phyloP scores from a whole-genome alignment of 352 stramenopile species.

The Phytophthora sp. region DNA sequence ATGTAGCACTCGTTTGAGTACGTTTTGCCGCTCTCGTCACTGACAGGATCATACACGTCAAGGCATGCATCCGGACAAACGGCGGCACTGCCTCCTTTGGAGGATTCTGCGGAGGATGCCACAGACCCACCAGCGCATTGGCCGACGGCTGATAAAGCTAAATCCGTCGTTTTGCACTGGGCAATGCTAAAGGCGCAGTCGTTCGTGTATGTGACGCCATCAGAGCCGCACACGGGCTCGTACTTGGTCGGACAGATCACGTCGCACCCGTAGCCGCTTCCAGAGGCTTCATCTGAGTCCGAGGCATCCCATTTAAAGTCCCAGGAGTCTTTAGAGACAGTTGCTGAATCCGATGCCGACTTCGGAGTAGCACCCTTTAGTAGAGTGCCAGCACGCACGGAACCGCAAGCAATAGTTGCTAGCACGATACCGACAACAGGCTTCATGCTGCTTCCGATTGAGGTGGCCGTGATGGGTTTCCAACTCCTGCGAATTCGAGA shows the following conservation, averaged over 20 bases:
- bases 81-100: constrained; percentile 3
- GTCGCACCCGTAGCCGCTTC: constrained; percentile 18
- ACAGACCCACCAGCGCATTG: constrained; percentile 18
- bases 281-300: constrained; percentile 8
- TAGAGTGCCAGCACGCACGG: not conserved
- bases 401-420: constrained; percentile 6
- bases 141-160: constrained; percentile 13
- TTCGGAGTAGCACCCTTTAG: not conserved
- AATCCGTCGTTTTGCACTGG: constrained; percentile 12
- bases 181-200: constrained; percentile 27
- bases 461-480: not conserved
- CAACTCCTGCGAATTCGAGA: constrained; percentile 9
- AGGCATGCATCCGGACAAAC: constrained; percentile 40
- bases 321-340: constrained; percentile 4
- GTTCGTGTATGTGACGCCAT: constrained; percentile 34
- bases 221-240: constrained; percentile 41
- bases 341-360: not conserved
- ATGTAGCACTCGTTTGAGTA: constrained; percentile 53
- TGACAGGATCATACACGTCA: constrained; percentile 46
- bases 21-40: constrained; percentile 38
- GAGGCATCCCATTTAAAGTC: constrained; percentile 31
- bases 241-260: constrained; percentile 32
- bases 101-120: constrained; percentile 8
- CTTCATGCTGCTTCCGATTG: constrained; percentile 12
- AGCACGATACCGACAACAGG: constrained; percentile 5